Evolutionary conservation across 306 rosid species (phyloP).

Genomic region (Mimosa bimucronata): DNA sequence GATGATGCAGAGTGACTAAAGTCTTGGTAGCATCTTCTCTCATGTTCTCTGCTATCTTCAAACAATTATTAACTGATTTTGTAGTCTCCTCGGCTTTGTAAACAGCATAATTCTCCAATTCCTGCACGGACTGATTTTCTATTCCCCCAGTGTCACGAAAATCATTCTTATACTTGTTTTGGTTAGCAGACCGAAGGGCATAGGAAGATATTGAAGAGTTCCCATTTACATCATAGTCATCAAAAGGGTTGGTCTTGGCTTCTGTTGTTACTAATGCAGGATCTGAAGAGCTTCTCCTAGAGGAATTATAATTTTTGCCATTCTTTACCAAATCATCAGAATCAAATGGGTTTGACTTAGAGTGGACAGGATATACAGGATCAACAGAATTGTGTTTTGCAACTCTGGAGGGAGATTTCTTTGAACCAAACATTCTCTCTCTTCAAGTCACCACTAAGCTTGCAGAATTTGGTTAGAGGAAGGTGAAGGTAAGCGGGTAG

Average conservation of each 20-base stretch:
- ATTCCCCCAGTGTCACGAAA: constrained; percentile 83
- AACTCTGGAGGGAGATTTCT: constrained; percentile 69
- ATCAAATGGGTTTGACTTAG: constrained; percentile 69
- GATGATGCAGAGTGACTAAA: constrained; percentile 82
- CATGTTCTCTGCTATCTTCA: constrained; percentile 91
- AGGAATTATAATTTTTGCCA: constrained; percentile 46
- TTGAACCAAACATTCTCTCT: constrained; percentile 68
- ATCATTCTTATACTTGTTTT: constrained; percentile 72
- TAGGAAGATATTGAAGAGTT: constrained; percentile 44
- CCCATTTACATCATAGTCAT: constrained; percentile 52
- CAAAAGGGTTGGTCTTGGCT: constrained; percentile 73
- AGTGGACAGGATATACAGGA: constrained; percentile 54
- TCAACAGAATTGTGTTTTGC: constrained; percentile 51
- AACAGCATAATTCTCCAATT: constrained; percentile 77
- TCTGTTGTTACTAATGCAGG: constrained; percentile 47
- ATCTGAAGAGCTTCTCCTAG: constrained; percentile 57
- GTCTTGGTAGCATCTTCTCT: constrained; percentile 90
- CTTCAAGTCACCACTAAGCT: constrained; percentile 6
- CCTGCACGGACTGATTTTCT: constrained; percentile 86
- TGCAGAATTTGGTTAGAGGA: constrained; percentile 25
- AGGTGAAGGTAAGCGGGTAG: constrained; percentile 22
- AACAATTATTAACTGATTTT: constrained; percentile 68
- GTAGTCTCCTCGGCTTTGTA: constrained; percentile 96
- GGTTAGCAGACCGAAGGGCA: constrained; percentile 47
- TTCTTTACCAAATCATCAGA: constrained; percentile 51